Evolutionary conservation across 2,329 filamentous ascomycete genomes (phyloP).

Genomic region (Podosphaera xanthii): DNA sequence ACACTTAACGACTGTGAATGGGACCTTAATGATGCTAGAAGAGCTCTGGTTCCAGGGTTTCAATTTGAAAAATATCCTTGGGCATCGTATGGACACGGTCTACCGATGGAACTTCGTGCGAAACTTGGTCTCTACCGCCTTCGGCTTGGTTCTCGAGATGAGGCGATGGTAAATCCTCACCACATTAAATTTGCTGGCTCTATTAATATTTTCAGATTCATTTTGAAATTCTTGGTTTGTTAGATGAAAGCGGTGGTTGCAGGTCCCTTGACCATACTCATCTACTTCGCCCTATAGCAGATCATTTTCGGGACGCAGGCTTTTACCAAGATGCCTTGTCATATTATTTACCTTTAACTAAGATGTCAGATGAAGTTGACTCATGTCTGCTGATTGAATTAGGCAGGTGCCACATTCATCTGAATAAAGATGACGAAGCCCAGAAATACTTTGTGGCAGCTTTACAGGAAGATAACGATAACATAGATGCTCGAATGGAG

Average conservation of each 20-base stretch:
- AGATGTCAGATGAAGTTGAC: conserved; percentile 26
- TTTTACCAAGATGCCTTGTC: conserved; percentile 30
- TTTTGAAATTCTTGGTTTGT: conserved; percentile 44
- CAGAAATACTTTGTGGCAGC: conserved; percentile 57
- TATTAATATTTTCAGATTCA: conserved; percentile 27
- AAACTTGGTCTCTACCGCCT: conserved; percentile 72
- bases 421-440: conserved; percentile 42
- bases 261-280: conserved; percentile 46
- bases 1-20: conserved; percentile 69
- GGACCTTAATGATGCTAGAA: conserved; percentile 51
- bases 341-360: conserved; percentile 32
- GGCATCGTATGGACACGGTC: conserved; percentile 42
- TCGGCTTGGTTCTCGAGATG: conserved; percentile 39
- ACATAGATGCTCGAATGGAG: conserved; percentile 55
- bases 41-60: conserved; percentile 38
- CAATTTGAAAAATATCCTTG: conserved; percentile 26
- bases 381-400: conserved; percentile 17
- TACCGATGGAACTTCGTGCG: conserved; percentile 63
- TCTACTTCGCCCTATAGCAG: conserved; percentile 51
- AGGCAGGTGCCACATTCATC: conserved; percentile 45
- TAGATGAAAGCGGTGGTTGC: conserved; percentile 25
- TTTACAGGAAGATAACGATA: conserved; percentile 45
- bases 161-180: conserved; percentile 42
- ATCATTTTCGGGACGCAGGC: conserved; percentile 28
- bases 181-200: neutral